Evolutionary conservation across 345 rosid species (phyloP).

Genomic region (Passiflora organensis): DNA sequence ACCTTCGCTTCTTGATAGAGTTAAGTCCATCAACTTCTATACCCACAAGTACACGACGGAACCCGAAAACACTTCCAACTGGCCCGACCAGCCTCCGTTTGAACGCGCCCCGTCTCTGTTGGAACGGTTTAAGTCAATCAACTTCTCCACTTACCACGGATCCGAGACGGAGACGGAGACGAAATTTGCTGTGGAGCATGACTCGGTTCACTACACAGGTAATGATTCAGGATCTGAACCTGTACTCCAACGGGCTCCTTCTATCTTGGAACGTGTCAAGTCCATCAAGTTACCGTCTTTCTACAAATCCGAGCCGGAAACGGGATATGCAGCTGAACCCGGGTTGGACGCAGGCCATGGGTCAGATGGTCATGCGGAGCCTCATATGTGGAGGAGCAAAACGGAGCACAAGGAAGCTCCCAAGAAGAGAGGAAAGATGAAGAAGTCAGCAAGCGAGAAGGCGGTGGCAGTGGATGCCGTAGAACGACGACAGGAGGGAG

Average conservation of each 20-base stretch:
- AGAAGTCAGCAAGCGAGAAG: conserved; percentile 66
- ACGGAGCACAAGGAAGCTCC: conserved; percentile 32
- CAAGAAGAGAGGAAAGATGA: conserved; percentile 36
- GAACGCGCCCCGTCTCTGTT: conserved; percentile 12
- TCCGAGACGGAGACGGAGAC: background rate
- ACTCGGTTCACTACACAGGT: background rate
- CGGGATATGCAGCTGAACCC: conserved; percentile 5
- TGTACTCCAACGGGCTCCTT: conserved; percentile 8
- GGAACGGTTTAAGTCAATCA: conserved; percentile 15
- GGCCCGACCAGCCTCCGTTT: background rate
- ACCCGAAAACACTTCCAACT: background rate
- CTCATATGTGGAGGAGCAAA: conserved; percentile 34
- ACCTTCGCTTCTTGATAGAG: background rate
- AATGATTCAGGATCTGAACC: background rate
- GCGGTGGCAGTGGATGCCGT: conserved; percentile 9
- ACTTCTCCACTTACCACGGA: conserved; percentile 6
- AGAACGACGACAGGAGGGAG: conserved; percentile 13
- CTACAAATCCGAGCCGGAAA: conserved; percentile 1
- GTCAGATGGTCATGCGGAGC: background rate
- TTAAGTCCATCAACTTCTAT: background rate
- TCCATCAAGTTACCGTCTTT: conserved; percentile 14
- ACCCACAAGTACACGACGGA: background rate
- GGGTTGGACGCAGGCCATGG: conserved; percentile 7
- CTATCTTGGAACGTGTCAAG: conserved; percentile 11
- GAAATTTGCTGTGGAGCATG: background rate